phyloP scores from a whole-genome alignment of 306 rosid genomes.

The Vicia villosa region DNA sequence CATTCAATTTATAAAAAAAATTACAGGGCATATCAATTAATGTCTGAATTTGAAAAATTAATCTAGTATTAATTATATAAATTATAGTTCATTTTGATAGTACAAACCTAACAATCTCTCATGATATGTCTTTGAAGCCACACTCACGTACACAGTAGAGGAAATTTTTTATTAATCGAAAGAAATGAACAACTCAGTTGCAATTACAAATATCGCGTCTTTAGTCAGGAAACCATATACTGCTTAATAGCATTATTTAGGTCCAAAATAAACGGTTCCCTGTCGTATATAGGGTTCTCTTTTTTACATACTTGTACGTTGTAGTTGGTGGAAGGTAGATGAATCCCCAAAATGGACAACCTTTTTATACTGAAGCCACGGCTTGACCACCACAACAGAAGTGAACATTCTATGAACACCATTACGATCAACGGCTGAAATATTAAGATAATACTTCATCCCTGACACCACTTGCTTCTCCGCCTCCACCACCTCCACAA shows the following conservation, averaged over 20 bases:
- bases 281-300: not conserved
- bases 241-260: not conserved
- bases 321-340: not conserved
- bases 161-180: not conserved
- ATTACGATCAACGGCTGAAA: constrained; percentile 37
- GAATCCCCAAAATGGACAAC: constrained; percentile 61
- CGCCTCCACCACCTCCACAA: constrained; percentile 71
- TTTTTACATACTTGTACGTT: not conserved
- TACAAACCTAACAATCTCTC: no score
- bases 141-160: not conserved
- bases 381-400: constrained; percentile 70
- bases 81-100: no score
- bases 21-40: no score
- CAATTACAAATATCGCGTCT: constrained; percentile 34
- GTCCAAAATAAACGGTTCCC: not conserved
- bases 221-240: not conserved
- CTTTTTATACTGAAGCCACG: constrained; percentile 59
- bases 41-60: no score
- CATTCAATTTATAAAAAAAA: no score
- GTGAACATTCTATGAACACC: constrained; percentile 49
- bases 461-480: constrained; percentile 79
- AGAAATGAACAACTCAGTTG: constrained; percentile 25
- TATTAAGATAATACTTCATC: constrained; percentile 60
- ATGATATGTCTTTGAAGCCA: no score
- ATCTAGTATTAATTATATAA: no score